Base-by-base conservation (phyloP, 306 rosid genomes). In the Malus fusca region DNA sequence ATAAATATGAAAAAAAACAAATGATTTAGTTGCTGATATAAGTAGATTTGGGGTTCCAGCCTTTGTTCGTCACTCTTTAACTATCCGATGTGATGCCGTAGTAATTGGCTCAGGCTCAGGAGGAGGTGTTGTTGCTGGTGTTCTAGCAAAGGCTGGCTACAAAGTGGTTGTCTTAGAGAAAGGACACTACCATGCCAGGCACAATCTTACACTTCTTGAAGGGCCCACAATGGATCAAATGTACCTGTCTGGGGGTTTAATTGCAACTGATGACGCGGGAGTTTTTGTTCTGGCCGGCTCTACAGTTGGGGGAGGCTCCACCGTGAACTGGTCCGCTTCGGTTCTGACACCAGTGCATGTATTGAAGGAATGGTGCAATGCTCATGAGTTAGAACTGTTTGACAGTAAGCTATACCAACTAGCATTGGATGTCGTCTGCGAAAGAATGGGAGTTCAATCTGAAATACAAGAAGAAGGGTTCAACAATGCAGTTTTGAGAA, bases 71-170 rank as follows among this genome's bases (percentile, higher is more conserved):
- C 77, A 33, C 69, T 31, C 80, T 10, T 66, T 92, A 25, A 83
- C 80, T 17, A 85, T 88, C 70, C 79, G 68, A 80, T 90, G 98
- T 56, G 98, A 93, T 48, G 96, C 86, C 0, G 91, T 90, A 22
- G 91, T 93, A 1, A 84, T 90, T 66, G 98, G 98, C 73, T 89
- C 98, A 1, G 96, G 98, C 65, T 90, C 95, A 3, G 96, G 98
- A 6, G 98, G 98, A 2, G 91, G 94, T 1, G 87, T 93, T 7
- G 80, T 84, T 23, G 94, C 96, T 10, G 95, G 98, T 3, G 92
- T 86, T 56, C 83, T 93, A 2, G 94, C 96, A 1, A 82, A 78
- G 61, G 98, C 95, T 0, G 96, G 93, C 35, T 88, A 88, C 84
- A 92, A 83, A 81, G 97, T 90, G 56, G 61, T 90, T 71, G 96